Evolutionary conservation across 805 yeast genomes (phyloP).

Genomic region (Millerozyma miso): DNA sequence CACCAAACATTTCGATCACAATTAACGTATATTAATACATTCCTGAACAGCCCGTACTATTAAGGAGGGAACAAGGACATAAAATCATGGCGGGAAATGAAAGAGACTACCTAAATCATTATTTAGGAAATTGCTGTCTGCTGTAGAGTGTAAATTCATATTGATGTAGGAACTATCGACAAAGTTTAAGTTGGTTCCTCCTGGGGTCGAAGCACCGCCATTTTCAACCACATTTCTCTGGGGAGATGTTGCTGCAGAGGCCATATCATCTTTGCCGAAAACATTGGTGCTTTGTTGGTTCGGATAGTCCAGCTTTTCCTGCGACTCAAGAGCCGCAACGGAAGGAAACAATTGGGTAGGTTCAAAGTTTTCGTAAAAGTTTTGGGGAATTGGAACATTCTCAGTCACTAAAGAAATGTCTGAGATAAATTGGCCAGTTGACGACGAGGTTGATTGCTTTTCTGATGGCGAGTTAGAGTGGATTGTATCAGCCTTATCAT

Average conservation of each 20-base stretch:
- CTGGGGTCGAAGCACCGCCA: conserved; percentile 17
- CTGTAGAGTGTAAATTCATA: conserved; percentile 39
- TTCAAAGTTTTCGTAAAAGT: conserved; percentile 49
- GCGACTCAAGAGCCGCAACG: conserved; percentile 32
- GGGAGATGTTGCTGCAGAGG: conserved; percentile 1
- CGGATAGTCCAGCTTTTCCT: conserved; percentile 22
- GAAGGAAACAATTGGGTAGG: conserved; percentile 55
- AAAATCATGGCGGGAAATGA: conserved; percentile 15
- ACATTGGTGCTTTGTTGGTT: neutral
- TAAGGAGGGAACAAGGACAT: neutral
- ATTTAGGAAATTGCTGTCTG: conserved; percentile 19
- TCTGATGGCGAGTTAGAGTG: conserved; percentile 1
- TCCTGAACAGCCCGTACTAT: too few relatives aligned
- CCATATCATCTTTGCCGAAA: neutral
- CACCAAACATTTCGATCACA: too few relatives aligned
- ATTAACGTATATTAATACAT: too few relatives aligned
- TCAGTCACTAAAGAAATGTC: conserved; percentile 55
- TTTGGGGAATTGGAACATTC: conserved; percentile 43
- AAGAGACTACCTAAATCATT: conserved; percentile 28
- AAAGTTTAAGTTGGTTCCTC: conserved; percentile 32
- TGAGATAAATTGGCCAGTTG: conserved; percentile 38
- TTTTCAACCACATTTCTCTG: neutral
- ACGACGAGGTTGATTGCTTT: conserved; percentile 24
- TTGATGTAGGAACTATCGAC: conserved; percentile 38
- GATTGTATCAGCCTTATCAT: neutral